phyloP scores from a whole-genome alignment of 129 eudicot genomes.

The Ambrosia artemisiifolia region DNA sequence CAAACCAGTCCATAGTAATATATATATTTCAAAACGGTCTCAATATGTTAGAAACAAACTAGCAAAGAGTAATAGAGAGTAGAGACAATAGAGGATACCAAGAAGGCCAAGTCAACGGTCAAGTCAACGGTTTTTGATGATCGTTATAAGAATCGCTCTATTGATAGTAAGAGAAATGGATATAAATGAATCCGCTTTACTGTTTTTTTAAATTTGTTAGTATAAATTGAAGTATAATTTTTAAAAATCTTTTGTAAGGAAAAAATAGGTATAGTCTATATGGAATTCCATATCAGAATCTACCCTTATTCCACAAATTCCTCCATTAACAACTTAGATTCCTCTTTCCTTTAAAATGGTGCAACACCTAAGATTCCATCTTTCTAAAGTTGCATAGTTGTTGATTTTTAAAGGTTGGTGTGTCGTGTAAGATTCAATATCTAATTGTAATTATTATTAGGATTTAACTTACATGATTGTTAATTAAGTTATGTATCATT shows the following conservation, averaged over 20 bases:
- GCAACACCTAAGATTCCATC: conserved; percentile 46
- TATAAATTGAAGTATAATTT: neutral
- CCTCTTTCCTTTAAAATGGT: conserved; percentile 25
- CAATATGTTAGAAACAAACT: too few species aligned
- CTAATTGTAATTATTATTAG: neutral
- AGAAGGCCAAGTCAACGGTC: too few species aligned
- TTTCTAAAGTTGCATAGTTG: conserved; percentile 25
- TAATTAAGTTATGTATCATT: neutral
- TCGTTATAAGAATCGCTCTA: too few species aligned
- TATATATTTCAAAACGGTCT: too few species aligned
- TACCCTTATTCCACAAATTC: conserved; percentile 33
- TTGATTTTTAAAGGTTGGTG: conserved; percentile 6
- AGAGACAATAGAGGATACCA: too few species aligned
- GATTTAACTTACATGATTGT: neutral
- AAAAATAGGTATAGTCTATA: conserved; percentile 12
- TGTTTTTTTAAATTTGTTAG: neutral
- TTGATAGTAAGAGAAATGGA: too few species aligned
- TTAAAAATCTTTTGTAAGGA: neutral
- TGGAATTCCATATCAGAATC: conserved; percentile 30
- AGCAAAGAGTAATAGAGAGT: too few species aligned
- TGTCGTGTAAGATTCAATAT: conserved; percentile 14
- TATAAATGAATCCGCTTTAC: too few species aligned
- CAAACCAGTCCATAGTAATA: too few species aligned
- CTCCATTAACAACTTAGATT: conserved; percentile 32
- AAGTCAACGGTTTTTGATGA: too few species aligned